Base-by-base conservation (phyloP, 2,329 filamentous ascomycete species). In the Nigrograna mackinnonii region DNA sequence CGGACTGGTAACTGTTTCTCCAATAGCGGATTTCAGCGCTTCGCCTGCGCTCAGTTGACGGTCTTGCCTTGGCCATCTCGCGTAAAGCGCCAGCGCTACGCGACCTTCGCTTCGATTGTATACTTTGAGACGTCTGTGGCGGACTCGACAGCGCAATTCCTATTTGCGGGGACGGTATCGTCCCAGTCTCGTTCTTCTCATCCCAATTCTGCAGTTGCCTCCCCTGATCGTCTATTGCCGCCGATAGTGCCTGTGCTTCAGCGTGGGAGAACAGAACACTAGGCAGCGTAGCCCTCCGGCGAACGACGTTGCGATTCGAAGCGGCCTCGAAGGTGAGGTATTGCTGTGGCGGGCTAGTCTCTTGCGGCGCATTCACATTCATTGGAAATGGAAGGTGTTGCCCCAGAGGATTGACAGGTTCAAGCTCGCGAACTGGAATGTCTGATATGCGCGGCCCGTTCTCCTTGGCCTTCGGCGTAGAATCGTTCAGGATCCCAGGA, bases 341-440 rank as follows among this genome's bases (percentile, higher is more conserved):
- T 24, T 67, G 58, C 20, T 63, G 55, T 6, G 58, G 61, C 28
- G 66, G 64, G 43, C 62, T 68, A 6, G 53, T 46, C 36, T 58
- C 53, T 39, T 64, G 59, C 14, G 67, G 65, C 6, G 66, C 66
- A 41, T 70, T 70, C 32, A 70, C 64, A 34, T 70, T 70, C 67
- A 70, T 70, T 1, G 67, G 67, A 37, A 67, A 70, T 1, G 67
- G 67, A 6, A 70, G 56, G 32, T 67, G 64, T 33, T 60, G 57
- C 20, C 60, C 62, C 9, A 67, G 46, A 6, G 66, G 65, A 43
- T 68, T 64, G 41, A 67, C 52, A 22, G 64, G 63, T 37, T 58
- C 35, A 32, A 61, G 41, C 42, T 66, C 63, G 40, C 58, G 48
- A 18, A 67, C 55, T 5, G 59, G 54, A n/a, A 68, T 37, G 35